phyloP scores from a whole-genome alignment of 495 filamentous ascomycete species.

The Diplogelasinospora grovesii region DNA sequence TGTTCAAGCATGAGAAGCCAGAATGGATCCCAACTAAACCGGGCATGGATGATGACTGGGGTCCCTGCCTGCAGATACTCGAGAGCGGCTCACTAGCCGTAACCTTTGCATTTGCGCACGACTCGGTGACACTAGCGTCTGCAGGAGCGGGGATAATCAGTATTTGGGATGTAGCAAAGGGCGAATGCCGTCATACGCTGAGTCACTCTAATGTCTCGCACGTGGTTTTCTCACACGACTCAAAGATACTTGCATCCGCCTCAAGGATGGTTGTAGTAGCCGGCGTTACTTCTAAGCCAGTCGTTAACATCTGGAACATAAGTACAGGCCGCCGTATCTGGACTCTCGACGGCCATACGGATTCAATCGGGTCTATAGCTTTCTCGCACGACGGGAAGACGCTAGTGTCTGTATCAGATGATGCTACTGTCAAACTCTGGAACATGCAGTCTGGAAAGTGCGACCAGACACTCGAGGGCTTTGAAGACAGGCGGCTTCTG shows the following conservation, averaged over 20 bases:
- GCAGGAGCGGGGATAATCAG: no score
- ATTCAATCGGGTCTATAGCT: conserved; percentile 17
- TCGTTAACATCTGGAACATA: conserved; percentile 30
- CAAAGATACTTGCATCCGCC: conserved; percentile 20
- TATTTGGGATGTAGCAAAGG: no score
- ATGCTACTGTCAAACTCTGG: conserved; percentile 6
- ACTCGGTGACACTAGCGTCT: no score
- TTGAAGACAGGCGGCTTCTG: no score
- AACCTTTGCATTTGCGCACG: no score
- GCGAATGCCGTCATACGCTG: no score
- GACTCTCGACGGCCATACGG: conserved; percentile 14
- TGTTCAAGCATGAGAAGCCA: conserved; percentile 8
- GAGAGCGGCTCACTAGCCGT: conserved; percentile 6
- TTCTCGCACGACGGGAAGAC: conserved; percentile 32
- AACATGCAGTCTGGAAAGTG: no score
- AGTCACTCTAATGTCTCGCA: no score
- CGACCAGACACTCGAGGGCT: no score
- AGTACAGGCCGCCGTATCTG: conserved; percentile 6
- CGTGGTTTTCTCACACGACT: conserved; percentile 12
- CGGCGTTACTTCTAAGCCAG: no score
- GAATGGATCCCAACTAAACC: conserved; percentile 15
- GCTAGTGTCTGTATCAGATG: conserved; percentile 7
- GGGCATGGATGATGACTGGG: conserved; percentile 9
- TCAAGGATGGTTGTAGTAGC: no score
- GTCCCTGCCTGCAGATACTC: conserved; percentile 3